A percentile compares a stretch with the other conserved stretches of the same genome.
Evolutionary conservation across 192 early-diverging fungal genomes (phyloP).

Genomic region (Podila clonocystis): DNA sequence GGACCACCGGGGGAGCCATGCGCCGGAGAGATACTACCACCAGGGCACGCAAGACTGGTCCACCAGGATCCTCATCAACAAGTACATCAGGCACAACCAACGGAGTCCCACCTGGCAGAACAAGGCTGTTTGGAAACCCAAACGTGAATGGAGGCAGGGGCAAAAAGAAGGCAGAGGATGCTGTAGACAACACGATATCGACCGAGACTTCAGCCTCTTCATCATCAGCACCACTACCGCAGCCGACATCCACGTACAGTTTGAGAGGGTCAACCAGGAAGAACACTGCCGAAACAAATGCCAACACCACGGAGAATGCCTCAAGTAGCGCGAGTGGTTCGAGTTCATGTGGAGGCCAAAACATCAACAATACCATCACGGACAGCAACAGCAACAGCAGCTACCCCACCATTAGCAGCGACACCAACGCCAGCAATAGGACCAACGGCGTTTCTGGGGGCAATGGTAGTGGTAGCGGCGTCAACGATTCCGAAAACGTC

Average conservation of each 20-base stretch:
- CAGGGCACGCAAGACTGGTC: constrained; percentile 10
- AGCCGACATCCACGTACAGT: background rate
- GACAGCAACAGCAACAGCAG: background rate
- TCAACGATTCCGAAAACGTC: background rate
- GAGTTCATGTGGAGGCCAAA: background rate
- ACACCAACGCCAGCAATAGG: background rate
- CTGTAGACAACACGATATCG: background rate
- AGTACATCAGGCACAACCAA: background rate
- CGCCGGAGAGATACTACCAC: background rate
- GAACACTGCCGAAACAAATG: background rate
- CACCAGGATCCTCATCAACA: constrained; percentile 6
- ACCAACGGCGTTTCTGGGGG: background rate
- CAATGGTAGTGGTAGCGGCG: constrained; percentile 2
- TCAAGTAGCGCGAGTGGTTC: background rate
- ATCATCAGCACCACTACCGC: constrained; percentile 6
- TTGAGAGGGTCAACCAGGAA: background rate
- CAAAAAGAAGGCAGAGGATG: constrained; percentile 6
- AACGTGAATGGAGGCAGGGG: constrained; percentile 10
- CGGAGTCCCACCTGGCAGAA: constrained; percentile 1
- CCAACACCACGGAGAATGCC: background rate
- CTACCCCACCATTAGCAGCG: background rate
- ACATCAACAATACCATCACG: constrained; percentile 8
- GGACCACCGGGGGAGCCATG: background rate
- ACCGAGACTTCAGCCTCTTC: constrained; percentile 1
- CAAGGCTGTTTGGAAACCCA: constrained; percentile 5